Percentiles rank a stretch among this genome's conserved stretches.
These are phyloP conservation scores for Taiozyma sp. DNA, from an alignment of 1,139 yeast genomes.

Conservation along the genomic window DNA sequence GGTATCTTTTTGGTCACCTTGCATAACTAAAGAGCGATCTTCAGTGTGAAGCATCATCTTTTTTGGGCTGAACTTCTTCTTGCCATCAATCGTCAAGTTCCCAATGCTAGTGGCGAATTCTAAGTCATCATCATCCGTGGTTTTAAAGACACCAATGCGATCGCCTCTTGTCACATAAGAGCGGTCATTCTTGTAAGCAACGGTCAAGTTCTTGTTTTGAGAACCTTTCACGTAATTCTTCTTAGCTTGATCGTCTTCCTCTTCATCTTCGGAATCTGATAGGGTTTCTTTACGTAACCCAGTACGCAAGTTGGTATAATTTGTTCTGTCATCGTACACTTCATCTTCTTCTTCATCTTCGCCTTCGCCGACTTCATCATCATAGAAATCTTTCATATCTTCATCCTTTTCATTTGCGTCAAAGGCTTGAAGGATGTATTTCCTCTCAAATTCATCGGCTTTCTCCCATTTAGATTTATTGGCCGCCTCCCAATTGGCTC, in stretches of 20 bases:
- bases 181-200: slow-evolving; percentile 65
- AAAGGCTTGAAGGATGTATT: slow-evolving; percentile 45
- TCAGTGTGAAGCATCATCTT: slow-evolving; percentile 72
- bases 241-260: slow-evolving; percentile 16
- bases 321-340: slow-evolving; percentile 20
- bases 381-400: slow-evolving; percentile 5
- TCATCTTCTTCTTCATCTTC: slow-evolving; percentile 27
- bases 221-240: slow-evolving; percentile 28
- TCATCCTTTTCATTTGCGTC: slow-evolving; percentile 34
- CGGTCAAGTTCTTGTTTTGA: slow-evolving; percentile 59
- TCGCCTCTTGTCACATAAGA: slow-evolving; percentile 77
- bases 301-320: slow-evolving; percentile 20
- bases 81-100: slow-evolving; percentile 52
- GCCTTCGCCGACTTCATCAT: slow-evolving; percentile 36
- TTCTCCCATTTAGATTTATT: slow-evolving; percentile 48
- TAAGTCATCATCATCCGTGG: slow-evolving; percentile 44
- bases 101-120: slow-evolving; percentile 65
- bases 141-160: slow-evolving; percentile 73
- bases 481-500: slow-evolving; percentile 55
- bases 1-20: slow-evolving; percentile 38
- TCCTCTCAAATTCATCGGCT: slow-evolving; percentile 37
- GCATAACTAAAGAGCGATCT: slow-evolving; percentile 64
- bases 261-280: slow-evolving; percentile 23
- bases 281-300: slow-evolving; percentile 18
- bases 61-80: slow-evolving; percentile 46